Evolutionary conservation across 2,329 filamentous ascomycete genomes (phyloP), one percentile per base, ranked within the genome.

Genomic region (Scedosporium boydii): DNA sequence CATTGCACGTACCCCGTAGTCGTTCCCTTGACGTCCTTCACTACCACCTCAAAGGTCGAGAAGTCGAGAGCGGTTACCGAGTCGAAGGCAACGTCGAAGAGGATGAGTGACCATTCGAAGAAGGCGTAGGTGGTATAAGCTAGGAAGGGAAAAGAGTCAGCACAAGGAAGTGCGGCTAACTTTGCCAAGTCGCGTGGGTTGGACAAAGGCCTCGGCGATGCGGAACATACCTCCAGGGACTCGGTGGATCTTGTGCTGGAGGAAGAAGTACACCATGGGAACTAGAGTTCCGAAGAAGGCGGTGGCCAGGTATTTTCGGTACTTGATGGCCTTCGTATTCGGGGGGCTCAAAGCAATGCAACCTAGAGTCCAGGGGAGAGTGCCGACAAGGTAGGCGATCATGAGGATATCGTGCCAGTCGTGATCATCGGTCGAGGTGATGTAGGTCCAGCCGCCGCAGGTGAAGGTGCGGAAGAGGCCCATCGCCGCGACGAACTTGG

Each of bases 371-470:
- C 95, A 99, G 1, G 95, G 95, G 61, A 99, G 80, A 2, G 95
- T 98, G 41, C 91, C 89, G 56, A 99, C 88, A 62, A 99, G 81
- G 75, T 99, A 99, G 14, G 92, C 96, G 68, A 99, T 97, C 95
- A 99, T 99, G 74, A 99, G 93, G 66, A 98, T 93, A 71, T 99
- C 95, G 74, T 99, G 95, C 93, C 92, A 98, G 75, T 96, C 87
- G 75, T 99, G 95, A 73, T 98, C 91, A 73, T 99, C 95, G 53
- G 95, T 99, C 65, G 95, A 98, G 27, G 95, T 99, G 65, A 99
- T 87, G 75, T 98, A 99, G 61, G 95, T 97, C 93, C 95, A 99
- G 64, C 95, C 95, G 69, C 93, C 95, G 71, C 95, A 99, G 3
- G 92, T 96, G 63, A 98, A 77, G 9, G 93, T 97, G 69, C 95